phyloP scores from a whole-genome alignment of 2,329 filamentous ascomycete genomes.

The Diplodia mutila region DNA sequence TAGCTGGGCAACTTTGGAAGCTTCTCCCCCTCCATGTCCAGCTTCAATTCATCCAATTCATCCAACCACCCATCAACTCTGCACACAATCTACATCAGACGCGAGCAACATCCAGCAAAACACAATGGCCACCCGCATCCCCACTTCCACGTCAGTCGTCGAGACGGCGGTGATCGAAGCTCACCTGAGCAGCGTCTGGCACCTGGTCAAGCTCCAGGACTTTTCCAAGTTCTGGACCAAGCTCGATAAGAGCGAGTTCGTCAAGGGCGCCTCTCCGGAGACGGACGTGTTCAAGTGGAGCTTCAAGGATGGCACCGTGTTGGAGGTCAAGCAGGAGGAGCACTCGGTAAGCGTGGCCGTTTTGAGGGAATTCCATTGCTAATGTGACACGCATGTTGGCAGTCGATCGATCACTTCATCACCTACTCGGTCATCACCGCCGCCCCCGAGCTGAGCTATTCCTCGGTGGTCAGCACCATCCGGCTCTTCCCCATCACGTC shows the following conservation, averaged over 20 bases:
- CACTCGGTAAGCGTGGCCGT: conserved; percentile 60
- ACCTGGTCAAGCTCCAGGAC: conserved; percentile 73
- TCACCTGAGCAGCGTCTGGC: conserved; percentile 69
- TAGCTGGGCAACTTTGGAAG: conserved; percentile 1
- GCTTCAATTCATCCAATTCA: background rate
- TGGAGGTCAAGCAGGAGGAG: conserved; percentile 77
- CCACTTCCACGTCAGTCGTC: conserved; percentile 67
- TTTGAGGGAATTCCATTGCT: conserved; percentile 4
- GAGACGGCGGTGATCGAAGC: conserved; percentile 72
- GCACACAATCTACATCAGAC: conserved; percentile 1
- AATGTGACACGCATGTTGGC: conserved; percentile 1
- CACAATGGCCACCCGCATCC: conserved; percentile 49
- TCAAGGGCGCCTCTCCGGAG: conserved; percentile 66
- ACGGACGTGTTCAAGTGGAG: conserved; percentile 71
- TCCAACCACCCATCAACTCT: background rate
- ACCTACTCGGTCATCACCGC: conserved; percentile 73
- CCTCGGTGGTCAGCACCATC: conserved; percentile 68
- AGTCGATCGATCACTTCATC: conserved; percentile 75
- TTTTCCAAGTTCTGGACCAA: conserved; percentile 70
- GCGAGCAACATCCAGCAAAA: background rate
- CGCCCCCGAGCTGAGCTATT: conserved; percentile 67
- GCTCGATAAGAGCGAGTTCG: conserved; percentile 64
- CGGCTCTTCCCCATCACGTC: conserved; percentile 68
- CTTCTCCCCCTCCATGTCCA: background rate
- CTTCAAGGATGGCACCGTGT: conserved; percentile 69